phyloP scores from a whole-genome alignment of 1,284 basidiomycete genomes.

The Fistulinella cinereoalba region DNA sequence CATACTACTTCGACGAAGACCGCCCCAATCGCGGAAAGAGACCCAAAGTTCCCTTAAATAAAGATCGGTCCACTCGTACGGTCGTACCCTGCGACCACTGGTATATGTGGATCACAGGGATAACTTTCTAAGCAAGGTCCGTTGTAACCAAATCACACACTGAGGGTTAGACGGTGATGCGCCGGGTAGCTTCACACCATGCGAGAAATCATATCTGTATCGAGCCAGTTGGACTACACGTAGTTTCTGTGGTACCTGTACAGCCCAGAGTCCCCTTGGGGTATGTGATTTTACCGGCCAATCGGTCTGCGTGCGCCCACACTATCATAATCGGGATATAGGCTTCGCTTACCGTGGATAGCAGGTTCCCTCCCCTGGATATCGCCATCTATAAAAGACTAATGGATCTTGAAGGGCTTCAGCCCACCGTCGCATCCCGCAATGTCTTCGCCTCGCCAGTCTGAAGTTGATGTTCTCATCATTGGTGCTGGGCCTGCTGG shows the following conservation, averaged over 20 bases:
- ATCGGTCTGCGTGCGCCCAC: not conserved
- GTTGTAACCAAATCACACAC: not conserved
- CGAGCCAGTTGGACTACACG: not conserved
- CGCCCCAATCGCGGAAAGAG: too few relatives aligned
- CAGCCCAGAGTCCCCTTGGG: not conserved
- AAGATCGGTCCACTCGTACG: not conserved
- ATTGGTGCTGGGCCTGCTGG: slow-evolving; percentile 55
- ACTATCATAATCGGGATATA: not conserved
- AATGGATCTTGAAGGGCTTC: not conserved
- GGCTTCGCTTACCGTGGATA: not conserved
- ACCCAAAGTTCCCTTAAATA: not conserved
- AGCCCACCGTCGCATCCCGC: not conserved
- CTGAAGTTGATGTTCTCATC: slow-evolving; percentile 53
- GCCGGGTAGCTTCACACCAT: not conserved
- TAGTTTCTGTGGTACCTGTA: not conserved
- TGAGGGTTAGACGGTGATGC: not conserved
- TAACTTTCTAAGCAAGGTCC: not conserved
- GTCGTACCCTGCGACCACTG: too few relatives aligned
- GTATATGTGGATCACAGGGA: not conserved
- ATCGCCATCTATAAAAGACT: slow-evolving; percentile 1
- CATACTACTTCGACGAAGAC: too few relatives aligned
- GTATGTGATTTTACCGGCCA: not conserved
- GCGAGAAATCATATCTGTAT: slow-evolving; percentile 4
- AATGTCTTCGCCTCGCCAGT: slow-evolving; percentile 13
- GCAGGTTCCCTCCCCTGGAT: not conserved